phyloP scores from a whole-genome alignment of 495 filamentous ascomycete genomes.

The Penicillium pulvis region DNA sequence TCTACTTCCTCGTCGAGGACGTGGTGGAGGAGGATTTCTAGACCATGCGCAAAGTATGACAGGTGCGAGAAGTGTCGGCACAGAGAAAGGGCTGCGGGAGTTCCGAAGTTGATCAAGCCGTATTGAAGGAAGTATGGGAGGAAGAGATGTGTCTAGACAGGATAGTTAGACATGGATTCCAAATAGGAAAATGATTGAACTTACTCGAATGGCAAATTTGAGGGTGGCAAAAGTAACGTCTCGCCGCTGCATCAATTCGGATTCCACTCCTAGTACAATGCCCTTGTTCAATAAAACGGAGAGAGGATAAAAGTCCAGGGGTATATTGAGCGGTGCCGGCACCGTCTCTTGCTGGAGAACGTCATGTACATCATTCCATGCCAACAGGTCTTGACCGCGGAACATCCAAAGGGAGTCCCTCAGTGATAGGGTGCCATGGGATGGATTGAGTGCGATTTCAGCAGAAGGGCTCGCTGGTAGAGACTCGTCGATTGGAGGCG shows the following conservation, averaged over 20 bases:
- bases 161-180: background rate
- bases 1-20: constrained; percentile 96
- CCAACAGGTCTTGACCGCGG: constrained; percentile 76
- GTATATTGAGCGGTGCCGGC: constrained; percentile 45
- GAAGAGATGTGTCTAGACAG: constrained; percentile 78
- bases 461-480: constrained; percentile 54
- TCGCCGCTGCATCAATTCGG: constrained; percentile 86
- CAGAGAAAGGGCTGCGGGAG: constrained; percentile 71
- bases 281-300: constrained; percentile 81
- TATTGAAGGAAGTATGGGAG: constrained; percentile 82
- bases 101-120: constrained; percentile 69
- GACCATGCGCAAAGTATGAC: constrained; percentile 87
- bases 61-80: constrained; percentile 82
- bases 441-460: constrained; percentile 47
- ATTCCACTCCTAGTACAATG: constrained; percentile 86
- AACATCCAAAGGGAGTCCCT: constrained; percentile 94
- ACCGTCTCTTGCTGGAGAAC: constrained; percentile 62
- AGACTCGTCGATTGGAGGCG: constrained; percentile 43
- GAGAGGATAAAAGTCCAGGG: constrained; percentile 93
- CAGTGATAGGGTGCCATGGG: constrained; percentile 55
- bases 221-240: constrained; percentile 87
- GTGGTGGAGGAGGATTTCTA: constrained; percentile 91
- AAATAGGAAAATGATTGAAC: background rate
- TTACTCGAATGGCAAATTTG: constrained; percentile 78
- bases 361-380: constrained; percentile 91